Conservation (phyloP, 768 basidiomycete species). For the Tylopilus cervinicoccineus region DNA sequence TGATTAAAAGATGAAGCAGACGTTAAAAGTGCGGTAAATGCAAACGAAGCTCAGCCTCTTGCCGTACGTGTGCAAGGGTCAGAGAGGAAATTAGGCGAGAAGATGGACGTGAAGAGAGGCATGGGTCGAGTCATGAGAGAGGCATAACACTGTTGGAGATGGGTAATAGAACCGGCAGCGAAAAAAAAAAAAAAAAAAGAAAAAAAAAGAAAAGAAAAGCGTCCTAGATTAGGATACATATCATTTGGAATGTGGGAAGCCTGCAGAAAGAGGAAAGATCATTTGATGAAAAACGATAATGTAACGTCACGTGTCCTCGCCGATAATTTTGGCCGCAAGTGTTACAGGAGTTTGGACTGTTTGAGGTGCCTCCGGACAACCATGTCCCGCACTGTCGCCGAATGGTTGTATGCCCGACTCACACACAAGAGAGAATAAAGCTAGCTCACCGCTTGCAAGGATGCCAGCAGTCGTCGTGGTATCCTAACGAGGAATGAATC, state of each 20-base stretch:
- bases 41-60: not conserved
- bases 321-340: not conserved
- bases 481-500: conserved; percentile 39
- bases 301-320: not conserved
- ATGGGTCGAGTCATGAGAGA: conserved; percentile 2
- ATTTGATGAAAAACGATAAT: not conserved
- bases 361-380: conserved; percentile 75
- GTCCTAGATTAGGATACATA: too few species aligned
- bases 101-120: not conserved
- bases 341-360: conserved; percentile 63
- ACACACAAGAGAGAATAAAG: not conserved
- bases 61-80: not conserved
- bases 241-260: not conserved
- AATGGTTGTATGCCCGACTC: conserved; percentile 2
- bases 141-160: conserved; percentile 6
- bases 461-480: conserved; percentile 71
- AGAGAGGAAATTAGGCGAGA: not conserved
- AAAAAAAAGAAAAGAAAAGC: too few species aligned
- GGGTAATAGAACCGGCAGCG: conserved; percentile 11
- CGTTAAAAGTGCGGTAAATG: too few species aligned
- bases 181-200: too few species aligned
- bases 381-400: conserved; percentile 66
- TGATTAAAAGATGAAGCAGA: conserved; percentile 6
- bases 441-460: conserved; percentile 63
- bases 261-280: conserved; percentile 2